Base-by-base conservation (phyloP, 257 asterid species). In the Misopates orontium region DNA sequence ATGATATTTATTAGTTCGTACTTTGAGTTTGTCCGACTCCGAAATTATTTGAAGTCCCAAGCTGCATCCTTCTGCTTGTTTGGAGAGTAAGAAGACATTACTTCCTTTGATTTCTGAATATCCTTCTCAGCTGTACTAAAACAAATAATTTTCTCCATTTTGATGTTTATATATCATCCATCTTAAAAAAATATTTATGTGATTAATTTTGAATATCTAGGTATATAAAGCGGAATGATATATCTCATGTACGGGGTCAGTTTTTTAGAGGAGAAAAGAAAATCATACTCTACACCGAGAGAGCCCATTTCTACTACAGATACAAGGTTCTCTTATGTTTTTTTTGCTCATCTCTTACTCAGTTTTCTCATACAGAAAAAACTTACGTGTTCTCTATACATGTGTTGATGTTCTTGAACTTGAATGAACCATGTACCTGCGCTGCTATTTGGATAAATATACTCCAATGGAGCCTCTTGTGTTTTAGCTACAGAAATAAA, bases 291-390 rank as follows among this genome's bases (percentile, higher is more conserved):
- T 93, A 93, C 81, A 86, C 96, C 1, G 99, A 93, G 80, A 86
- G 99, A 82, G 92, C 96, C 78, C 97, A 93, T 76, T 93, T 90
- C 87, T 93, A 87, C 79, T 91, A 83, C 82, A 76, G 99, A 87
- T 93, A 93, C 83, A 93, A 93, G 97, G 97, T 93, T 55, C 71
- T 69, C 58, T 15, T 20, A 36, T 68, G 3, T 20, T 61, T 71
- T 64, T 25, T 71, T 23, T 36, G 20, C 51, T 65, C 49, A 32
- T 11, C 32, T 49, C 24, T 47, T 28, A 28, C 36, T 28, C n/a
- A 28, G 36, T 28, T 10, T 50, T 60, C 10, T 31, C 16, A 4
- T 36, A 36, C 11, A 3, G 42, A 36, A 36, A n/a, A 5, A 36
- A 36, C 42, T 36, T 36, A 36, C n/a, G 42, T 36, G 6, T 36